These are phyloP conservation scores for Chalara sp. DNA, from an alignment of 2,329 filamentous ascomycete genomes.

Conservation along the genomic window DNA sequence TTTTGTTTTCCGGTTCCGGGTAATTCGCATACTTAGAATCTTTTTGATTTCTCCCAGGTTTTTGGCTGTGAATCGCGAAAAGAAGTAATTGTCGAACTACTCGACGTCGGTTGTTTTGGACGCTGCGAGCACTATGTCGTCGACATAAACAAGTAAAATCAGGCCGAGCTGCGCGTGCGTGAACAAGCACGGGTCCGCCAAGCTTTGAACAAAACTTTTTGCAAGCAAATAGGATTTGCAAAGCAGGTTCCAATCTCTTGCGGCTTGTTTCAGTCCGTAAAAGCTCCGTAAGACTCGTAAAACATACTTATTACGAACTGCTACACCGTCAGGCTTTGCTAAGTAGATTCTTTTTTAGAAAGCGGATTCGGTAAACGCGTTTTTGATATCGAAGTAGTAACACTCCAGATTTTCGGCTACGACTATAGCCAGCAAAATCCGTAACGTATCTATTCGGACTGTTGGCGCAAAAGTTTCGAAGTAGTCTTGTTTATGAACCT, in stretches of 20 bases:
- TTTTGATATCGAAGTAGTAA: constrained; percentile 1
- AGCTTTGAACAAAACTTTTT: not conserved
- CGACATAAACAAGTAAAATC: constrained; percentile 3
- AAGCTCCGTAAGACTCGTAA: not conserved
- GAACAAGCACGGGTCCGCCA: not conserved
- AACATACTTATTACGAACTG: no score
- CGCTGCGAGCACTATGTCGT: constrained; percentile 1
- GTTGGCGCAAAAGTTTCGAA: constrained; percentile 1
- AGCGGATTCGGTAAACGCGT: not conserved
- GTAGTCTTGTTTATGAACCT: not conserved
- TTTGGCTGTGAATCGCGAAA: constrained; percentile 1
- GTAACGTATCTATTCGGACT: not conserved
- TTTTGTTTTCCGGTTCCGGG: not conserved
- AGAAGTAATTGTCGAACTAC: not conserved
- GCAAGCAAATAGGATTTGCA: not conserved
- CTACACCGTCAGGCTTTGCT: not conserved
- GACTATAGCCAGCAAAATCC: not conserved
- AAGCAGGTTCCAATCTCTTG: not conserved
- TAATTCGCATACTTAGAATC: constrained; percentile 1
- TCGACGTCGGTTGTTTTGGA: not conserved
- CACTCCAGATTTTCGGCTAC: constrained; percentile 2
- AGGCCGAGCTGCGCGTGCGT: not conserved
- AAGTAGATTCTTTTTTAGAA: not conserved
- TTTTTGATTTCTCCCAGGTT: not conserved
- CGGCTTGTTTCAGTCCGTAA: not conserved